phyloP scores from a whole-genome alignment of 177 flowering plant species.

The Tripterygium wilfordii region DNA sequence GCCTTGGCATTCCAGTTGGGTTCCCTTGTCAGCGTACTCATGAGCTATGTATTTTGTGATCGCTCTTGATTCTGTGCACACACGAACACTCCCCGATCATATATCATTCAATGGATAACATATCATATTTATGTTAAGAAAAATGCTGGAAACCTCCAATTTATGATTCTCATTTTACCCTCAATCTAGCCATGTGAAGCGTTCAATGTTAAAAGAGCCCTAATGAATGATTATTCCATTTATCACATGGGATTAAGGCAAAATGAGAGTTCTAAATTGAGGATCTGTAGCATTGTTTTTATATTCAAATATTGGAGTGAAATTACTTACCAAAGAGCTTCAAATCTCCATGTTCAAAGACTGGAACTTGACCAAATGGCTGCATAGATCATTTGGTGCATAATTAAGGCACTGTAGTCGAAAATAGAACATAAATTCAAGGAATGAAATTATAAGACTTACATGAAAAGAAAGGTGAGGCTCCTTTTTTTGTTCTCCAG shows the following conservation, averaged over 20 bases:
- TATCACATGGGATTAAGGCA: too few species aligned
- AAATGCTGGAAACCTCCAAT: too few species aligned
- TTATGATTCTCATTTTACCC: too few species aligned
- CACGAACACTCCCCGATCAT: neutral
- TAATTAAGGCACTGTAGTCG: too few species aligned
- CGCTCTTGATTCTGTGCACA: slow-evolving; percentile 75
- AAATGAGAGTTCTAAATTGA: too few species aligned
- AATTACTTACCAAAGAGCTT: slow-evolving; percentile 40
- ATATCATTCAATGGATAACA: neutral
- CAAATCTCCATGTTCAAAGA: slow-evolving; percentile 43
- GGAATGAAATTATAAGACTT: neutral
- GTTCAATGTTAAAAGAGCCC: too few species aligned
- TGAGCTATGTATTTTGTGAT: slow-evolving; percentile 44
- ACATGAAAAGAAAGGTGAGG: slow-evolving; percentile 25
- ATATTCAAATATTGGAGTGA: too few species aligned
- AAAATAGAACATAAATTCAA: too few species aligned
- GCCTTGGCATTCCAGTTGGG: slow-evolving; percentile 23
- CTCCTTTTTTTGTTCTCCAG: slow-evolving; percentile 25
- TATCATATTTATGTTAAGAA: too few species aligned
- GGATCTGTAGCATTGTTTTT: too few species aligned
- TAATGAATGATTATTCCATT: too few species aligned
- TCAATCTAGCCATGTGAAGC: too few species aligned
- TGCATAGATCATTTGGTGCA: slow-evolving; percentile 7
- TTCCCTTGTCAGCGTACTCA: slow-evolving; percentile 35
- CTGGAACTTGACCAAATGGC: slow-evolving; percentile 63